phyloP scores from a whole-genome alignment of 192 early-diverging fungal species.

The Coemansia sp. region DNA sequence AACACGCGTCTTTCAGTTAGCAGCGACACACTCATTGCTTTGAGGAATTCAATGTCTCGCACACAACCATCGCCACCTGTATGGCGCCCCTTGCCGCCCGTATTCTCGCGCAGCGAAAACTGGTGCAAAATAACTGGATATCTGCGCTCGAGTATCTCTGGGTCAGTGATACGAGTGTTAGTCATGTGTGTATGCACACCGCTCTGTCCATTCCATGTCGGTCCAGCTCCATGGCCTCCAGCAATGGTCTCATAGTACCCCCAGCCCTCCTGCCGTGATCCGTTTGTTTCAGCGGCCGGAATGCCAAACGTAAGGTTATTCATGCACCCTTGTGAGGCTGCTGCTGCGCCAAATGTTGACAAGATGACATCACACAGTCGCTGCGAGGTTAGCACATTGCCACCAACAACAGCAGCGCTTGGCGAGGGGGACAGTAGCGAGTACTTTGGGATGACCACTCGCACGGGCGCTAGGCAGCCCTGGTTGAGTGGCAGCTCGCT shows the following conservation, averaged over 20 bases:
- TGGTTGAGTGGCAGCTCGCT: constrained; percentile 95
- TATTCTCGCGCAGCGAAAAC: constrained; percentile 73
- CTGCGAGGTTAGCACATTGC: constrained; percentile 95
- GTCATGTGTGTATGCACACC: constrained; percentile 90
- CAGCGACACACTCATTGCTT: constrained; percentile 84
- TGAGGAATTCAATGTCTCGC: constrained; percentile 93
- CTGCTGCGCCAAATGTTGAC: constrained; percentile 85
- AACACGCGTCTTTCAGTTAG: constrained; percentile 91
- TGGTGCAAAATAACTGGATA: constrained; percentile 88
- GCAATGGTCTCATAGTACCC: constrained; percentile 98
- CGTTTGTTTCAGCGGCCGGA: constrained; percentile 32
- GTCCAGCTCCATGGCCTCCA: constrained; percentile 84
- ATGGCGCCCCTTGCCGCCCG: constrained; percentile 78
- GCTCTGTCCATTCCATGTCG: constrained; percentile 84
- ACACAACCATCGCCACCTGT: constrained; percentile 88
- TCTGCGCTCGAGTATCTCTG: constrained; percentile 89
- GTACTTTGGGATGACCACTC: constrained; percentile 76
- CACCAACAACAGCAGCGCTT: constrained; percentile 91
- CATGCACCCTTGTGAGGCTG: constrained; percentile 91
- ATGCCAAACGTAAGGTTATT: constrained; percentile 98
- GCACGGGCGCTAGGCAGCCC: constrained; percentile 87
- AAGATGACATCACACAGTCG: constrained; percentile 90
- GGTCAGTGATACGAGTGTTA: constrained; percentile 97
- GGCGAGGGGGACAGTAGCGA: constrained; percentile 80
- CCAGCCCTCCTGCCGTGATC: constrained; percentile 67